These are phyloP conservation scores for Pontederia crassipes DNA, from an alignment of 176 grass and related monocot species.

Conservation along the genomic window DNA sequence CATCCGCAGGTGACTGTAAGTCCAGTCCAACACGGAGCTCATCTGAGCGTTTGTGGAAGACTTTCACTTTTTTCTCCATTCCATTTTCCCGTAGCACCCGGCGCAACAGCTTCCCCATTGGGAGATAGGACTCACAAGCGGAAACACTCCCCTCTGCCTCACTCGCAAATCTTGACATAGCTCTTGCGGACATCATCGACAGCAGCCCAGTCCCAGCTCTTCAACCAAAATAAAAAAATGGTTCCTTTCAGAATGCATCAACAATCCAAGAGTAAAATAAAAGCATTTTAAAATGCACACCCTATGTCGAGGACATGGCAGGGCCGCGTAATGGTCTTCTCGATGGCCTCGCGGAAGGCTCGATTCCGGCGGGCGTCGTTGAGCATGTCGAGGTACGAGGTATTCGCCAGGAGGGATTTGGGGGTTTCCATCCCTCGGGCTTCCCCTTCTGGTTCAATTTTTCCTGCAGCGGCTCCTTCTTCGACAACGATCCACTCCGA, in stretches of 20 bases:
- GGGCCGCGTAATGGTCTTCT: slow-evolving; percentile 47
- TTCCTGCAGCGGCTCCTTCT: slow-evolving; percentile 8
- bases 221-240: slow-evolving; percentile 16
- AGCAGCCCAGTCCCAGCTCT: slow-evolving; percentile 90
- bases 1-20: slow-evolving; percentile 51
- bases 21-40: slow-evolving; percentile 55
- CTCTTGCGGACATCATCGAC: slow-evolving; percentile 72
- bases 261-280: not conserved
- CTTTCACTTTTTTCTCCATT: slow-evolving; percentile 60
- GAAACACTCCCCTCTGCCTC: slow-evolving; percentile 34
- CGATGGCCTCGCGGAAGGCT: slow-evolving; percentile 63
- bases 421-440: not conserved
- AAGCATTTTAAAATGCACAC: slow-evolving; percentile 19
- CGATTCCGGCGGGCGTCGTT: slow-evolving; percentile 64
- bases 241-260: not conserved
- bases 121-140: slow-evolving; percentile 83
- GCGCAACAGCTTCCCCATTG: slow-evolving; percentile 78
- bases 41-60: slow-evolving; percentile 72
- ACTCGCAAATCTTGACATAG: slow-evolving; percentile 33
- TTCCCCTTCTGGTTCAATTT: not conserved
- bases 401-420: slow-evolving; percentile 43
- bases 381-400: slow-evolving; percentile 95
- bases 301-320: slow-evolving; percentile 83
- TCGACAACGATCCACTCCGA: slow-evolving; percentile 90
- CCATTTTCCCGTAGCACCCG: slow-evolving; percentile 54